Evolutionary conservation across 805 yeast genomes (phyloP).

Genomic region (Barnettozyma populi): DNA sequence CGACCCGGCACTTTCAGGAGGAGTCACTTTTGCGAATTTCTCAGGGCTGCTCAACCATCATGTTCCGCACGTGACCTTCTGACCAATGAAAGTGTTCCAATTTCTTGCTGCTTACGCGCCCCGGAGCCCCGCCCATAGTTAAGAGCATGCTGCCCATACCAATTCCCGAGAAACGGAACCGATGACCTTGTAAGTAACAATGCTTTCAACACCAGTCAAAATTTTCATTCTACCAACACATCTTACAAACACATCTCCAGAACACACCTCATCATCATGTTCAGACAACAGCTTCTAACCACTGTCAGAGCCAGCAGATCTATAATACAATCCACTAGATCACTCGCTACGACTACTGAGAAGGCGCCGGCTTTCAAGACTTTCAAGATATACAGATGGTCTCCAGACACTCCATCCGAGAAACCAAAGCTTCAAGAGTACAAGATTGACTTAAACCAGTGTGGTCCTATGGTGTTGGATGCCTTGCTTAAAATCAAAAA

Average conservation of each 20-base stretch:
- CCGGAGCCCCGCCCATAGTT: constrained; percentile 12
- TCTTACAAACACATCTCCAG: not conserved
- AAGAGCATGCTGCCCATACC: constrained; percentile 8
- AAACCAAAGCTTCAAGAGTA: constrained; percentile 84
- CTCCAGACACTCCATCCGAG: constrained; percentile 90
- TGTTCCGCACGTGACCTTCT: not conserved
- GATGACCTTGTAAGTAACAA: constrained; percentile 11
- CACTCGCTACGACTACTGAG: constrained; percentile 45
- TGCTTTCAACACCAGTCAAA: not conserved
- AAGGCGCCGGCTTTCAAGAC: constrained; percentile 61
- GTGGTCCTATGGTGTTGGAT: constrained; percentile 98
- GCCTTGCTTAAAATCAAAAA: constrained; percentile 92
- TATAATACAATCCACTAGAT: constrained; percentile 17
- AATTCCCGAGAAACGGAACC: constrained; percentile 13
- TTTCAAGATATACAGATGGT: constrained; percentile 96
- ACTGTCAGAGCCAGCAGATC: constrained; percentile 2
- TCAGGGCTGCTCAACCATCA: constrained; percentile 1
- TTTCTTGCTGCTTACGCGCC: constrained; percentile 10
- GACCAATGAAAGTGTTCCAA: constrained; percentile 10
- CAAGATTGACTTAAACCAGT: constrained; percentile 77
- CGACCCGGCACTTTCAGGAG: constrained; percentile 3
- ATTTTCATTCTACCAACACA: constrained; percentile 1
- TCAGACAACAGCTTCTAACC: constrained; percentile 2
- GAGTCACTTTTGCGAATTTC: not conserved
- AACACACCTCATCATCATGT: not conserved